Evolutionary conservation across 306 rosid species (phyloP).

Genomic region (Amphicarpaea edgeworthii): DNA sequence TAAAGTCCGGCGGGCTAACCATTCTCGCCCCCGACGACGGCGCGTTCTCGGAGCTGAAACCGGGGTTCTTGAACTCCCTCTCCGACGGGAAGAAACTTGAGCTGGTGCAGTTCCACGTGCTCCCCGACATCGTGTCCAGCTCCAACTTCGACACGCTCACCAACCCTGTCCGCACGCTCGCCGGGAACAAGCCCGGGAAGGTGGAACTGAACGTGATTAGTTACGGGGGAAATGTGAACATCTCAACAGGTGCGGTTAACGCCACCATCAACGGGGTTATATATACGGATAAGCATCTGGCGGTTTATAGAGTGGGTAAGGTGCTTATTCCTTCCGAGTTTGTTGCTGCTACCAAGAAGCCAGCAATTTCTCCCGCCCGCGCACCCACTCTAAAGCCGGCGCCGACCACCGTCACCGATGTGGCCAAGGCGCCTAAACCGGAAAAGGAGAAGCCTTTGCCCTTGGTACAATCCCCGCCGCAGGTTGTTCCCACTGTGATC

Average conservation of each 20-base stretch:
- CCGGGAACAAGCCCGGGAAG: constrained; percentile 57
- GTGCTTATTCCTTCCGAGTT: constrained; percentile 66
- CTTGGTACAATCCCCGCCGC: constrained; percentile 44
- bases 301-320: constrained; percentile 65
- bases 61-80: constrained; percentile 69
- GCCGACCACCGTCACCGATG: constrained; percentile 6
- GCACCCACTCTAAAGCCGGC: constrained; percentile 21
- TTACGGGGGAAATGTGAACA: constrained; percentile 61
- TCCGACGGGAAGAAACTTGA: constrained; percentile 60
- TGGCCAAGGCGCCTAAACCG: constrained; percentile 48
- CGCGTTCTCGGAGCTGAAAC: constrained; percentile 67
- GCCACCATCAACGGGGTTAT: constrained; percentile 64
- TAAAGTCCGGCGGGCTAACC: constrained; percentile 63
- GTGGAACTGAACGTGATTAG: constrained; percentile 68
- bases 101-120: constrained; percentile 71
- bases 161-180: constrained; percentile 70
- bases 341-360: constrained; percentile 38
- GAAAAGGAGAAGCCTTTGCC: constrained; percentile 51
- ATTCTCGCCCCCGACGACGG: constrained; percentile 61
- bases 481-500: constrained; percentile 49
- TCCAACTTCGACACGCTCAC: constrained; percentile 75
- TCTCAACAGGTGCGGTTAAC: constrained; percentile 63
- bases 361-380: constrained; percentile 7
- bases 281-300: constrained; percentile 65
- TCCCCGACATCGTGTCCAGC: constrained; percentile 57